A percentile compares a stretch with the other conserved stretches of the same genome.
These are phyloP conservation scores for Neopestalotiopsis sp. DNA, from an alignment of 2,329 filamentous ascomycete species.

Conservation along the genomic window DNA sequence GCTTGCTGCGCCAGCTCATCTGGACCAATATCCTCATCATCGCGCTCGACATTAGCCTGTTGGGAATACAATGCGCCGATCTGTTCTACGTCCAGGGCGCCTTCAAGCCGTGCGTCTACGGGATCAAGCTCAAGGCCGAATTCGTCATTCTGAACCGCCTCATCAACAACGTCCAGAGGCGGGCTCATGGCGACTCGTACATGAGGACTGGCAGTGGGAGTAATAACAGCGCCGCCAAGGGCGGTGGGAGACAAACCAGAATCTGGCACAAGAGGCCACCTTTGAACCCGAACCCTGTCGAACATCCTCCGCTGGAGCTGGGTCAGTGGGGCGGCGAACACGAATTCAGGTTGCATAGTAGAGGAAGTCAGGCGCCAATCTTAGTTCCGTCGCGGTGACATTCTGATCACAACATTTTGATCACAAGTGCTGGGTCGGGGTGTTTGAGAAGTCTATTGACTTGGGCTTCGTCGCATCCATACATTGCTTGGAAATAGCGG, in stretches of 20 bases:
- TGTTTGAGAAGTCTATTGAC: background rate
- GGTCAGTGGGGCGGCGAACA: background rate
- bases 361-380: background rate
- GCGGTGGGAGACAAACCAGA: background rate
- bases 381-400: background rate
- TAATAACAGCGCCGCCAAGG: background rate
- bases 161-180: conserved; percentile 1
- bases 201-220: background rate
- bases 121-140: conserved; percentile 30
- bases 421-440: background rate
- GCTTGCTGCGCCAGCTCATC: conserved; percentile 39
- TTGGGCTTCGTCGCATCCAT: background rate
- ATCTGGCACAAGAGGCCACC: background rate
- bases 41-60: conserved; percentile 40
- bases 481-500: background rate
- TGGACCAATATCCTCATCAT: conserved; percentile 44
- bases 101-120: conserved; percentile 39
- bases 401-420: background rate
- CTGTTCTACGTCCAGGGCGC: conserved; percentile 40
- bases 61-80: conserved; percentile 41
- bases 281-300: background rate
- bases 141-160: background rate
- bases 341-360: background rate
- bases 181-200: background rate
- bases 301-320: background rate